Conservation (phyloP, 2,329 filamentous ascomycete species). For the Metarhizium rileyi region DNA sequence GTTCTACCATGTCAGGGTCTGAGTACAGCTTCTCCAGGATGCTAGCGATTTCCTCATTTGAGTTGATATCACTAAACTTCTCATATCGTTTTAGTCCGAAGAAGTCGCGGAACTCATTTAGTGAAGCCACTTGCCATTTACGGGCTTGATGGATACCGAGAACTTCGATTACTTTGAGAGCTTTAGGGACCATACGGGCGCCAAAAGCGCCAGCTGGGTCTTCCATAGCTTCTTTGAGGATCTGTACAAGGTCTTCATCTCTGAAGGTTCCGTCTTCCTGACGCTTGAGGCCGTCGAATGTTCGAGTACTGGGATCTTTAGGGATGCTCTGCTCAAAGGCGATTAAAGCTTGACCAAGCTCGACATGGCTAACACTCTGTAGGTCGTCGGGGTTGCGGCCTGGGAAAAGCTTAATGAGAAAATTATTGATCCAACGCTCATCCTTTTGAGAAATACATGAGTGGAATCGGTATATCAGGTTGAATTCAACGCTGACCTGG, state of each 20-base stretch:
- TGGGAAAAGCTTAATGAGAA: conserved; percentile 37
- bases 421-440: conserved; percentile 50
- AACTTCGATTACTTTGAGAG: conserved; percentile 51
- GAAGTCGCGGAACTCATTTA: conserved; percentile 57
- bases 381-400: conserved; percentile 19
- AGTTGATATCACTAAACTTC: conserved; percentile 49
- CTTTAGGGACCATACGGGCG: conserved; percentile 46
- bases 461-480: conserved; percentile 58
- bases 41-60: conserved; percentile 43
- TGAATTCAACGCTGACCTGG: conserved; percentile 60
- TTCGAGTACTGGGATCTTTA: conserved; percentile 34
- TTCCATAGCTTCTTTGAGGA: conserved; percentile 49
- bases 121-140: conserved; percentile 48
- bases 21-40: conserved; percentile 50
- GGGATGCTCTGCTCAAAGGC: conserved; percentile 29
- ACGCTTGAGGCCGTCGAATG: conserved; percentile 38
- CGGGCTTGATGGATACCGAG: conserved; percentile 53
- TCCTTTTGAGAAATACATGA: conserved; percentile 50
- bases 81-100: conserved; percentile 48
- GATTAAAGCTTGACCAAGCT: conserved; percentile 28
- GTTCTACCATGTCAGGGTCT: conserved; percentile 55
- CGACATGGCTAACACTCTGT: conserved; percentile 22
- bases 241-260: conserved; percentile 46
- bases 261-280: conserved; percentile 41
- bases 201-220: conserved; percentile 52